phyloP scores from a whole-genome alignment of 2,329 filamentous ascomycete genomes.

The Fonsecaea multimorphosa region DNA sequence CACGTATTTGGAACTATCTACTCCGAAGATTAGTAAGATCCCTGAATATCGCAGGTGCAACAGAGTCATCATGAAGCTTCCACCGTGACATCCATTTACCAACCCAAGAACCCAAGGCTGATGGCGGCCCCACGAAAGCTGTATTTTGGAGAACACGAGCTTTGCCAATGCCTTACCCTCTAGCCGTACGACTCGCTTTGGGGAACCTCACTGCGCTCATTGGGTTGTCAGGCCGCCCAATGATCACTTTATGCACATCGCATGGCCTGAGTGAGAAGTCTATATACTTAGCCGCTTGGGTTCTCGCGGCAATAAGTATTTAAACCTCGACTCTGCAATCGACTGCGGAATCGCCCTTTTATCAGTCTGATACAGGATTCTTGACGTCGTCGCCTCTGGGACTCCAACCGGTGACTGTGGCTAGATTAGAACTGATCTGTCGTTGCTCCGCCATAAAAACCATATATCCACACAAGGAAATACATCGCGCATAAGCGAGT shows the following conservation, averaged over 20 bases:
- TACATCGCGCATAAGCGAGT: neutral
- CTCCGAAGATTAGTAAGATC: neutral
- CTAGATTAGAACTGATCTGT: neutral
- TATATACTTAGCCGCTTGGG: neutral
- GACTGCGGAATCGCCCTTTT: neutral
- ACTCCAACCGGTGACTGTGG: no score
- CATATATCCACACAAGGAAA: neutral
- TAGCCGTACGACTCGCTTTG: neutral
- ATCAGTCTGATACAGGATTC: neutral
- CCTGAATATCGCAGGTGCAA: no score
- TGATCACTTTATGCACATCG: neutral
- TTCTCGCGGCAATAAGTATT: neutral
- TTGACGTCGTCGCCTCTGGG: no score
- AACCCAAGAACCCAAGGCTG: neutral
- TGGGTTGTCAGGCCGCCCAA: neutral
- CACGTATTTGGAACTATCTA: neutral
- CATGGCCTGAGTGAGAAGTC: neutral
- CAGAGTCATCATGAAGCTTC: neutral
- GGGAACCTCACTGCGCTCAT: neutral
- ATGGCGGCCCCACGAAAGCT: neutral
- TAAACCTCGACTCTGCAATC: neutral
- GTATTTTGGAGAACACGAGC: neutral
- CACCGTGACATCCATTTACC: neutral
- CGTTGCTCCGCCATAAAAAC: neutral
- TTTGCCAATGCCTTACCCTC: neutral